Percentiles rank a stretch among this genome's conserved stretches.
phyloP scores from a whole-genome alignment of 1,284 basidiomycete genomes.

The Irpex sp. region DNA sequence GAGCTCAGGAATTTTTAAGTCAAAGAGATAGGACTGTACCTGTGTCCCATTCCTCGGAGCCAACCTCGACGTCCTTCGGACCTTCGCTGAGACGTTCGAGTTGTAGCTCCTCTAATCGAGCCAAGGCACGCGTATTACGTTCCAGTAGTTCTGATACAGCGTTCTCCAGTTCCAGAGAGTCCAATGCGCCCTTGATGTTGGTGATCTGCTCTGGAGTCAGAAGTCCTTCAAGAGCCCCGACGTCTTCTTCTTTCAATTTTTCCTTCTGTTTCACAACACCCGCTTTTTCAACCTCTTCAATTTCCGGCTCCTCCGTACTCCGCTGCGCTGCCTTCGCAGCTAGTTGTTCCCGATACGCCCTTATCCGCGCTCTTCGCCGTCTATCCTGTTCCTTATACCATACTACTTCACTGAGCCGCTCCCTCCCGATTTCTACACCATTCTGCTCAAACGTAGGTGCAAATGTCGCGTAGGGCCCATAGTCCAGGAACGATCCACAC shows the following conservation, averaged over 20 bases:
- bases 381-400: constrained; percentile 32
- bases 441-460: constrained; percentile 75
- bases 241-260: constrained; percentile 9
- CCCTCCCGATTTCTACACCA: constrained; percentile 59
- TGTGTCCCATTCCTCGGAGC: constrained; percentile 75
- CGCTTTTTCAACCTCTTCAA: constrained; percentile 3
- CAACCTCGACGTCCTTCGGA: constrained; percentile 47
- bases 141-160: constrained; percentile 65
- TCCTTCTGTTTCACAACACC: constrained; percentile 8
- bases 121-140: constrained; percentile 58
- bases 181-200: constrained; percentile 53
- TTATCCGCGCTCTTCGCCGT: constrained; percentile 17
- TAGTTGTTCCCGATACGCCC: constrained; percentile 19
- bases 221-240: constrained; percentile 44
- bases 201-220: constrained; percentile 52
- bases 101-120: constrained; percentile 63
- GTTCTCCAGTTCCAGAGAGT: constrained; percentile 58
- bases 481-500: constrained; percentile 69
- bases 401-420: constrained; percentile 54
- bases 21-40: constrained; percentile 41
- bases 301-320: constrained; percentile 4
- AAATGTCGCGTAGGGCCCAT: constrained; percentile 70
- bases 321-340: background rate
- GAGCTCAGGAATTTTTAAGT: constrained; percentile 13
- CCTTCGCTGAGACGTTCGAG: constrained; percentile 46